Percentiles rank a stretch among this genome's conserved stretches.
phyloP scores from a whole-genome alignment of 1,139 yeast species.

The Yamadazyma conglobata region DNA sequence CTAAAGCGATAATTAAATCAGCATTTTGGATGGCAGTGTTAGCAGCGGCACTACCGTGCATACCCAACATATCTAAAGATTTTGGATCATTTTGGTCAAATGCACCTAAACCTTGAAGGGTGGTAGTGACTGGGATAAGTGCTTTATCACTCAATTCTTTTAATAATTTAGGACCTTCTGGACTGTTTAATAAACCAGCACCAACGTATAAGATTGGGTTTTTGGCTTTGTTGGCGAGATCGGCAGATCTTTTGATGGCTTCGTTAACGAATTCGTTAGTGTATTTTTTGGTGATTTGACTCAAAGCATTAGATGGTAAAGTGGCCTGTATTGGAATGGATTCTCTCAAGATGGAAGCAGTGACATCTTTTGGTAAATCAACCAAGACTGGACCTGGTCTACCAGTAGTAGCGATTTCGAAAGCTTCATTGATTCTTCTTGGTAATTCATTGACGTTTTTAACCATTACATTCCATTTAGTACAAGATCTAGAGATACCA shows the following conservation, averaged over 20 bases:
- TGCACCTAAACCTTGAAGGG: constrained; percentile 90
- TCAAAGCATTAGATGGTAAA: constrained; percentile 77
- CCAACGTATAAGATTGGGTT: constrained; percentile 90
- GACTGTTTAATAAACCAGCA: constrained; percentile 78
- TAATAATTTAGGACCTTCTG: constrained; percentile 75
- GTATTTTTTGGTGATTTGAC: constrained; percentile 65
- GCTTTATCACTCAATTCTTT: constrained; percentile 89
- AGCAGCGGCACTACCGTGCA: constrained; percentile 97
- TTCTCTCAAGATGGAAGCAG: constrained; percentile 82
- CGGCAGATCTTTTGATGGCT: constrained; percentile 75
- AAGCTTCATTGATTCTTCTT: constrained; percentile 93
- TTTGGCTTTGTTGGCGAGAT: constrained; percentile 74
- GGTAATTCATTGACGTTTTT: constrained; percentile 92
- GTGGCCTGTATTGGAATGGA: constrained; percentile 86
- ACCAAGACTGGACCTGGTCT: constrained; percentile 98
- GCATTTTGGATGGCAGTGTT: constrained; percentile 91
- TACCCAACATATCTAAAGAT: constrained; percentile 93
- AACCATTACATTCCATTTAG: constrained; percentile 99
- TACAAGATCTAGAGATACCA: constrained; percentile 95
- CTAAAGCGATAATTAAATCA: constrained; percentile 88
- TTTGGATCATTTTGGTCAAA: constrained; percentile 90
- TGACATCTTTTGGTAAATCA: constrained; percentile 96
- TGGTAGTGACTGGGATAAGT: constrained; percentile 91
- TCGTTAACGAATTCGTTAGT: constrained; percentile 74
- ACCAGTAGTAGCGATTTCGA: constrained; percentile 92